phyloP scores from a whole-genome alignment of 192 early-diverging fungal species.

The Podila horticola region DNA sequence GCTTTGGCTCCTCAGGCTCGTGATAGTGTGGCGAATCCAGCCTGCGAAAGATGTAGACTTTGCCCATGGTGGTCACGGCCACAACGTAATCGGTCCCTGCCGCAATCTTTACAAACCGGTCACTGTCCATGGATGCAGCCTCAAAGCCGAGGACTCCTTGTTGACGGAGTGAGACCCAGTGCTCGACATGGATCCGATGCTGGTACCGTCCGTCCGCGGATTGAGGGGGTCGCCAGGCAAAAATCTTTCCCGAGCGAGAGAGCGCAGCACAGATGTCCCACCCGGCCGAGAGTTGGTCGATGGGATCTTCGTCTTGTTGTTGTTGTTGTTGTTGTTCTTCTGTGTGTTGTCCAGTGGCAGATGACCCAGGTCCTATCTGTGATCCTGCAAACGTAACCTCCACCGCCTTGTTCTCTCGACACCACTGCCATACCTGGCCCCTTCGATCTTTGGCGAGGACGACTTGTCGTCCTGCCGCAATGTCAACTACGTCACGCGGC shows the following conservation, averaged over 20 bases:
- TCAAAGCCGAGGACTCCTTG: slow-evolving; percentile 26
- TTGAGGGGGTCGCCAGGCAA: slow-evolving; percentile 30
- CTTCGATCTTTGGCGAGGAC: slow-evolving; percentile 25
- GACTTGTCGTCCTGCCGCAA: slow-evolving; percentile 33
- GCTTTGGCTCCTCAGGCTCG: background rate
- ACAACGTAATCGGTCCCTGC: slow-evolving; percentile 35
- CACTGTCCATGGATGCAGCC: slow-evolving; percentile 7
- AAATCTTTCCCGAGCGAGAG: slow-evolving; percentile 27
- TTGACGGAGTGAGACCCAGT: slow-evolving; percentile 12
- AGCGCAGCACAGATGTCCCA: slow-evolving; percentile 45
- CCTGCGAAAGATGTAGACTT: slow-evolving; percentile 31
- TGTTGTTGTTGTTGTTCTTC: background rate
- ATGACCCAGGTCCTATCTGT: background rate
- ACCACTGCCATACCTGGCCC: slow-evolving; percentile 50
- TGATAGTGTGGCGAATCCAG: slow-evolving; percentile 22
- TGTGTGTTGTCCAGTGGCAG: background rate
- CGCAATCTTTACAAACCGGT: slow-evolving; percentile 29
- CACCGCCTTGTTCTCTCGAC: slow-evolving; percentile 29
- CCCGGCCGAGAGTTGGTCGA: slow-evolving; percentile 27
- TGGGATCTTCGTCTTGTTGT: slow-evolving; percentile 5
- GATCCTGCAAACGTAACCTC: slow-evolving; percentile 19
- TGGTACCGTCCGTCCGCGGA: slow-evolving; percentile 27
- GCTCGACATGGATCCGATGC: slow-evolving; percentile 19
- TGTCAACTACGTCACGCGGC: slow-evolving; percentile 21
- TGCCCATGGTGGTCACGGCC: slow-evolving; percentile 24